These are phyloP conservation scores for Fusarium graminum DNA, from an alignment of 2,329 filamentous ascomycete species.

Conservation along the genomic window DNA sequence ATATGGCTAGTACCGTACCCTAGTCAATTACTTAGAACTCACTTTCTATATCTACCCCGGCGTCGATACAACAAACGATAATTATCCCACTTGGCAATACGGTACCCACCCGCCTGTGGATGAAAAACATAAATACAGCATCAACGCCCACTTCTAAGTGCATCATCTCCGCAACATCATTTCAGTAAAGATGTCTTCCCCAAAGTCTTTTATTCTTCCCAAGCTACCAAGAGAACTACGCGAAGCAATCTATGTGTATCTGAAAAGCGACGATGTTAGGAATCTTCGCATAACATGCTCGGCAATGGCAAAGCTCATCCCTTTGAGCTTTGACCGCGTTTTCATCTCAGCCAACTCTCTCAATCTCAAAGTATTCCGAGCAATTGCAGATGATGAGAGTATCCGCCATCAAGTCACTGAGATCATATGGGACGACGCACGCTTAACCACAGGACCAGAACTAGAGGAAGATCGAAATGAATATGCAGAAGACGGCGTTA, in stretches of 20 bases:
- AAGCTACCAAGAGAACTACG: neutral
- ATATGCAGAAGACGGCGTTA: neutral
- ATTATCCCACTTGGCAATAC: too few relatives aligned
- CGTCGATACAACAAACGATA: neutral
- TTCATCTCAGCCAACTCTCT: constrained; percentile 1
- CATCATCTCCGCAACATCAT: neutral
- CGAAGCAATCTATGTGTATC: neutral
- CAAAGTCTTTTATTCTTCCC: neutral
- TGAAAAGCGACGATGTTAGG: neutral
- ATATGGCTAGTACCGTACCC: too few relatives aligned
- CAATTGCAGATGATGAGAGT: neutral
- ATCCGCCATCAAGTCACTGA: neutral
- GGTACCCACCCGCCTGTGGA: neutral
- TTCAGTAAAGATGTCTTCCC: constrained; percentile 2
- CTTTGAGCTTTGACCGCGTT: neutral
- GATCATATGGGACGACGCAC: constrained; percentile 7
- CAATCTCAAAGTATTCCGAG: neutral
- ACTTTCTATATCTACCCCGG: neutral
- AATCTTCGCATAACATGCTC: neutral
- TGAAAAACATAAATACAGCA: constrained; percentile 5
- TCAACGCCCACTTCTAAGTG: constrained; percentile 1
- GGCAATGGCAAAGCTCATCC: neutral
- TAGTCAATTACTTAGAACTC: neutral
- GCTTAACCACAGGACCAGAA: neutral
- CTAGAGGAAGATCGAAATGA: neutral